These are phyloP conservation scores for Dioscorea dumetorum DNA, from an alignment of 106 monocot species.

Conservation along the genomic window DNA sequence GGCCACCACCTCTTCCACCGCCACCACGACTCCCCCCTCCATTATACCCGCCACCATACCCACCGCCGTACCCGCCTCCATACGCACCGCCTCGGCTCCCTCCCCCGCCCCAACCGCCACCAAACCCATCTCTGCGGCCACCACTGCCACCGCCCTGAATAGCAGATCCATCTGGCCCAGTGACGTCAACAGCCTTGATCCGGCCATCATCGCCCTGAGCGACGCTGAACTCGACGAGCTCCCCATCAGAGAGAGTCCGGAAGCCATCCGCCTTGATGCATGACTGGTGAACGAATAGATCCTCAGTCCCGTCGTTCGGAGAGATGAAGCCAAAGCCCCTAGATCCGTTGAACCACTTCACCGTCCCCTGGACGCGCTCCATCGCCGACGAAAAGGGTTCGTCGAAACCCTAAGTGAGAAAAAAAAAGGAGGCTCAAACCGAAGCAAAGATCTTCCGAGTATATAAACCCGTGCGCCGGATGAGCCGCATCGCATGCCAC, in stretches of 20 bases:
- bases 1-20: constrained; percentile 10
- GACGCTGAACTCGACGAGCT: constrained; percentile 34
- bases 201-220: constrained; percentile 38
- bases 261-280: constrained; percentile 51
- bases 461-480: background rate
- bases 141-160: constrained; percentile 15
- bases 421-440: background rate
- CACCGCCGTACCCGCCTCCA: constrained; percentile 7
- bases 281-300: constrained; percentile 58
- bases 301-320: constrained; percentile 52
- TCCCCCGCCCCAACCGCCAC: constrained; percentile 8
- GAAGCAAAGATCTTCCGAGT: background rate
- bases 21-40: constrained; percentile 13
- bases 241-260: constrained; percentile 29
- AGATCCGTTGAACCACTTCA: constrained; percentile 60
- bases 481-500: background rate
- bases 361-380: constrained; percentile 34
- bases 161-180: constrained; percentile 21
- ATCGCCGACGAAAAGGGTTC: constrained; percentile 11
- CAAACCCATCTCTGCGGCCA: background rate
- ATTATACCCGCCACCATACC: constrained; percentile 12
- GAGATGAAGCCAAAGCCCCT: constrained; percentile 68
- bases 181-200: constrained; percentile 38
- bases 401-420: background rate
- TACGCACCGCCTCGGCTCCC: constrained; percentile 8